These are phyloP conservation scores for Ceratonia siliqua DNA, from an alignment of 306 rosid genomes.

Conservation along the genomic window DNA sequence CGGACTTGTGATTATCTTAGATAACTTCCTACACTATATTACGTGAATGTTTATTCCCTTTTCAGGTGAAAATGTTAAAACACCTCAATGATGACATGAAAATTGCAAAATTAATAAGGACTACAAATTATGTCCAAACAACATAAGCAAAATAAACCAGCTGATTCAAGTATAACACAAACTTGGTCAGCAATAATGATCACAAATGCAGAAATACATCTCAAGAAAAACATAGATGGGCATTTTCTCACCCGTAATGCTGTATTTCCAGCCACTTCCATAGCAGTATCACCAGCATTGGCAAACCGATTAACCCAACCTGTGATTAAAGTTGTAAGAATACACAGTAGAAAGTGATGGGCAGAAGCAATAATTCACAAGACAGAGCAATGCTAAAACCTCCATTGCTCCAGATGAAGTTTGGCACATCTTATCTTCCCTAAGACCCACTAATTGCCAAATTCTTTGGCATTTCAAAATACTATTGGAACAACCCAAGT, in stretches of 20 bases:
- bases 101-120: not conserved
- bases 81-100: not conserved
- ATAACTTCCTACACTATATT: no score
- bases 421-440: not conserved
- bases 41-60: not conserved
- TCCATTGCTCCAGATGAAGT: not conserved
- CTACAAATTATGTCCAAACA: not conserved
- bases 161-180: not conserved
- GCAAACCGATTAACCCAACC: slow-evolving; percentile 99
- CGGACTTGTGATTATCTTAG: no score
- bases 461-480: not conserved
- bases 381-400: slow-evolving; percentile 1
- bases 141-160: not conserved
- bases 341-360: slow-evolving; percentile 13
- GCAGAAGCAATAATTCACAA: slow-evolving; percentile 20
- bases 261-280: slow-evolving; percentile 93
- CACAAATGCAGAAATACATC: not conserved
- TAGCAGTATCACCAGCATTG: slow-evolving; percentile 94
- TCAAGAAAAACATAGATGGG: not conserved
- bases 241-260: slow-evolving; percentile 81
- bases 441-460: not conserved
- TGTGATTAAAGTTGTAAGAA: slow-evolving; percentile 45
- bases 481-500: slow-evolving; percentile 1
- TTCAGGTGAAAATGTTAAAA: not conserved
- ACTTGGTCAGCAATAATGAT: not conserved